These are phyloP conservation scores for Cucurbita moschata DNA, from an alignment of 306 rosid genomes.

Conservation along the genomic window DNA sequence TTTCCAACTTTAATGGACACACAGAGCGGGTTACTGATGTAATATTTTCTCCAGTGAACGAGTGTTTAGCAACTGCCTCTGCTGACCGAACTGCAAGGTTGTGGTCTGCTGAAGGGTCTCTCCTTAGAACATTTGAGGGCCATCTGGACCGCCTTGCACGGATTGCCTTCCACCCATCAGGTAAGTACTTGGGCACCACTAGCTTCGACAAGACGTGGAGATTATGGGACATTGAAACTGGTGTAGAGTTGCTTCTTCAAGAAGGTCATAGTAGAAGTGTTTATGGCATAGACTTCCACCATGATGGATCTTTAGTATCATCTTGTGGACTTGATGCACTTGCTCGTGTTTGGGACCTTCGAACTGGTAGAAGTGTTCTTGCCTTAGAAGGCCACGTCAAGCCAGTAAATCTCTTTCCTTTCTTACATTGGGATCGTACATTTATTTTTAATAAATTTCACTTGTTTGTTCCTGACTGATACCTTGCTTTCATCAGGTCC, in stretches of 20 bases:
- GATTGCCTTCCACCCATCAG: slow-evolving; percentile 87
- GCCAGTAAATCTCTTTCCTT: slow-evolving; percentile 35
- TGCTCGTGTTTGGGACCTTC: slow-evolving; percentile 93
- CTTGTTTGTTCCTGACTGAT: background rate
- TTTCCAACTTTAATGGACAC: slow-evolving; percentile 71
- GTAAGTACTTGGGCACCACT: slow-evolving; percentile 83
- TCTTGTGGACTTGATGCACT: slow-evolving; percentile 86
- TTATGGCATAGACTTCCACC: slow-evolving; percentile 65
- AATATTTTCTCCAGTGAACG: slow-evolving; percentile 52
- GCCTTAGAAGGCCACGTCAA: slow-evolving; percentile 94
- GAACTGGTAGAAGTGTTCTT: slow-evolving; percentile 85
- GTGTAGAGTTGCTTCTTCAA: slow-evolving; percentile 88
- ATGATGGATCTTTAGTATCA: slow-evolving; percentile 83
- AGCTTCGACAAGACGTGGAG: slow-evolving; percentile 99
- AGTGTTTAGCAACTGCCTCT: slow-evolving; percentile 84
- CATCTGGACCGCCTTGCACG: slow-evolving; percentile 97
- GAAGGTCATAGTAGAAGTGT: slow-evolving; percentile 94
- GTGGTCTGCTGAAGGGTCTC: slow-evolving; percentile 74
- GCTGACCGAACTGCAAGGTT: slow-evolving; percentile 79
- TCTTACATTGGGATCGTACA: background rate
- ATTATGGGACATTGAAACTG: slow-evolving; percentile 80
- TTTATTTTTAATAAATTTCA: background rate
- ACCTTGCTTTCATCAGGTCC: slow-evolving; percentile 34
- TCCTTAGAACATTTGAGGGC: slow-evolving; percentile 60
- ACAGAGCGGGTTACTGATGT: slow-evolving; percentile 78